Percentiles rank a stretch among this genome's conserved stretches.
Conservation (phyloP, 805 yeast genomes). For the Lipomyces sp. region DNA sequence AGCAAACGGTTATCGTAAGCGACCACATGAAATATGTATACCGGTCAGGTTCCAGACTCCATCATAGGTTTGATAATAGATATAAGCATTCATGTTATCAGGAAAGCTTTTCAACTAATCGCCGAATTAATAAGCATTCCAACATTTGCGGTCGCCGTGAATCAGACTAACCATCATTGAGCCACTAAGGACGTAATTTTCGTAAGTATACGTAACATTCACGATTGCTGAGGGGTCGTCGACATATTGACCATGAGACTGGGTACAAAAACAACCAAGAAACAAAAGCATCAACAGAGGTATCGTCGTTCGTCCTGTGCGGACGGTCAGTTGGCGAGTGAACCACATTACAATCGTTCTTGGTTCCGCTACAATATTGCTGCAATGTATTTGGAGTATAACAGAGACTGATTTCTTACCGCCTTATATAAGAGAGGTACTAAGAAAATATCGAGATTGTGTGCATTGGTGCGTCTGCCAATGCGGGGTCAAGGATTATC, state of each 20-base stretch:
- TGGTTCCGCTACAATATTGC: too few relatives aligned
- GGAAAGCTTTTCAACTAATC: neutral
- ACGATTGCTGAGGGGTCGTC: conserved; percentile 1
- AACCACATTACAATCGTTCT: neutral
- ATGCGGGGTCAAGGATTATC: too few relatives aligned
- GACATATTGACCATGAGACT: conserved; percentile 1
- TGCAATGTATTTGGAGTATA: too few relatives aligned
- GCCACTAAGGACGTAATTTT: neutral
- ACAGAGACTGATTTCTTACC: too few relatives aligned
- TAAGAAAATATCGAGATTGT: too few relatives aligned
- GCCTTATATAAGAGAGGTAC: too few relatives aligned
- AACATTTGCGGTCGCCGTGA: neutral
- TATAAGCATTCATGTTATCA: neutral
- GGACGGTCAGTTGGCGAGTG: neutral
- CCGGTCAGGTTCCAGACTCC: conserved; percentile 6
- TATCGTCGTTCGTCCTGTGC: neutral
- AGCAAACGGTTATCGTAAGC: neutral
- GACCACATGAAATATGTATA: neutral
- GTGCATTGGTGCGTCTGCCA: too few relatives aligned
- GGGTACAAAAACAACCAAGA: neutral
- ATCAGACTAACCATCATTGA: neutral
- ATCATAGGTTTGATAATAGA: neutral
- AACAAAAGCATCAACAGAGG: neutral
- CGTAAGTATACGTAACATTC: conserved; percentile 1
- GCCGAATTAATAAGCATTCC: neutral